phyloP scores from a whole-genome alignment of 2,329 filamentous ascomycete species.

The Penicillium corylophilum region DNA sequence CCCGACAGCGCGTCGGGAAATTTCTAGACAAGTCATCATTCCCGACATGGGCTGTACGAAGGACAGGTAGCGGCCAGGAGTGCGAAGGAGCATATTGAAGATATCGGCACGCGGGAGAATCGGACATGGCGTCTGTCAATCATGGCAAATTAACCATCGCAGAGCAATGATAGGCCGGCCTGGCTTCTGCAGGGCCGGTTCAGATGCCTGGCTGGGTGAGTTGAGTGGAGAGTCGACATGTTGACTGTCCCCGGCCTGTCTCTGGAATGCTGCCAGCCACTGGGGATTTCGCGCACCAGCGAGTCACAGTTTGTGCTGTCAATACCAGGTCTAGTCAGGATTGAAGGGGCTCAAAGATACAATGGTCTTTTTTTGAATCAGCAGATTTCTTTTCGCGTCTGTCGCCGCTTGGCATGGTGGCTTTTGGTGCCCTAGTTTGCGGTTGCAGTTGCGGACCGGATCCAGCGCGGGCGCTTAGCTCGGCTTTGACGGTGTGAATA shows the following conservation, averaged over 20 bases:
- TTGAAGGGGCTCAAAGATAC: not conserved
- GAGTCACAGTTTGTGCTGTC: not conserved
- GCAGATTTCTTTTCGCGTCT: not conserved
- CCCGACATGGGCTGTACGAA: conserved; percentile 17
- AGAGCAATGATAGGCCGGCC: not conserved
- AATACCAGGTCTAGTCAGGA: not conserved
- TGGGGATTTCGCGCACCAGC: conserved; percentile 4
- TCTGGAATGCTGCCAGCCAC: conserved; percentile 22
- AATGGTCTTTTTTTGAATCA: not conserved
- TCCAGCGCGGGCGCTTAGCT: not conserved
- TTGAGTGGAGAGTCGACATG: not conserved
- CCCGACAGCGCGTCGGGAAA: not conserved
- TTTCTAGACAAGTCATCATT: conserved; percentile 18
- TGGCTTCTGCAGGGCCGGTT: not conserved
- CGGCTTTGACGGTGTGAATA: not conserved
- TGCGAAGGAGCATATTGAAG: not conserved
- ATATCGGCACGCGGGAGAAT: not conserved
- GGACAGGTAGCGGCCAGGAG: not conserved
- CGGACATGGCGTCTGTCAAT: not conserved
- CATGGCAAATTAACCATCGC: not conserved
- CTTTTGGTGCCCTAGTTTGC: not conserved
- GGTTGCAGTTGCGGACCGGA: not conserved
- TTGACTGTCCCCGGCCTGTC: conserved; percentile 2
- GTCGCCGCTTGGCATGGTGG: not conserved
- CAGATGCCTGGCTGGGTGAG: not conserved